Evolutionary conservation across 2,329 filamentous ascomycete genomes (phyloP).

Genomic region (Paecilomyces dactylethromorphus): DNA sequence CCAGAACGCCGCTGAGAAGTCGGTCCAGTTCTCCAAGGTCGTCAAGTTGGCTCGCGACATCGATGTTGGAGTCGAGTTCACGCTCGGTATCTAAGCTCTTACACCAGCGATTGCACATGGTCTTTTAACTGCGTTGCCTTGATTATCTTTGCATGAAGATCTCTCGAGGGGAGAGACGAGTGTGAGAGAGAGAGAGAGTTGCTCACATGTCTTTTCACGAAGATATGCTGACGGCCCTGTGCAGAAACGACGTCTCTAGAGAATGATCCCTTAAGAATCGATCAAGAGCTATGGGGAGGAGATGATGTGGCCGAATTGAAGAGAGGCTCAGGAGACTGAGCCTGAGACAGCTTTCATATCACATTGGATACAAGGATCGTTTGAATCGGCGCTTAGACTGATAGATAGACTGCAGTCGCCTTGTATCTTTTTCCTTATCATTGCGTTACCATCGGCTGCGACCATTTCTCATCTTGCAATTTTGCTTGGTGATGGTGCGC

Average conservation of each 20-base stretch:
- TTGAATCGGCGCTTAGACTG: background rate
- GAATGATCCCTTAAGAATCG: background rate
- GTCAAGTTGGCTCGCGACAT: slow-evolving; percentile 98
- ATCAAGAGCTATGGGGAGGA: slow-evolving; percentile 1
- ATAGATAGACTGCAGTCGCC: background rate
- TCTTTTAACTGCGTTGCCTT: background rate
- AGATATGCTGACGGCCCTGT: background rate
- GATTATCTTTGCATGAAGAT: background rate
- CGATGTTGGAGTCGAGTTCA: slow-evolving; percentile 94
- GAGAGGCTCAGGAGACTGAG: background rate
- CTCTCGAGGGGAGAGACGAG: background rate
- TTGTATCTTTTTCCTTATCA: background rate
- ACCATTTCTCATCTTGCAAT: background rate
- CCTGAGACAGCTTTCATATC: background rate
- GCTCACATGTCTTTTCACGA: background rate
- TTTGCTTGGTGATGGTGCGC: background rate
- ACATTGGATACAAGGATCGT: background rate
- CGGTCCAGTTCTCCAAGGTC: slow-evolving; percentile 97
- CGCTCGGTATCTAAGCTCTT: slow-evolving; percentile 71
- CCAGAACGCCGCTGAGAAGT: slow-evolving; percentile 94
- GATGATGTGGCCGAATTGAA: background rate
- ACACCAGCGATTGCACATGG: background rate
- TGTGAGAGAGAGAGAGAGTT: background rate
- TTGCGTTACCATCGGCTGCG: background rate
- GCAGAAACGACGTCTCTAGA: background rate